phyloP scores from a whole-genome alignment of 2,329 filamentous ascomycete genomes.

The Penicillium sclerotiorum region DNA sequence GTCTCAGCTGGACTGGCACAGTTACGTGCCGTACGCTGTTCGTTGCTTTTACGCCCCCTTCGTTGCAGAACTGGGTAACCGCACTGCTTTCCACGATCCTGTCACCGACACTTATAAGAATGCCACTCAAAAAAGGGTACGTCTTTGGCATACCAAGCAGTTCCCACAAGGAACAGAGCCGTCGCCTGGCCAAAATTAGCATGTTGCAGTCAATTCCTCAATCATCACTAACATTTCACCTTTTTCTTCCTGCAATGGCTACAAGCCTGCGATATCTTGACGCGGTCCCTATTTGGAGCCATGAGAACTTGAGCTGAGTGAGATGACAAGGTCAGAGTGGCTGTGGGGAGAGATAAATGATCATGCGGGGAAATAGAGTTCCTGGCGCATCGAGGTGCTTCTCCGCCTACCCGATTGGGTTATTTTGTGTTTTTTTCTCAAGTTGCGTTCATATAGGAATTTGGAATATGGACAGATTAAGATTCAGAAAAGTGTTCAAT shows the following conservation, averaged over 20 bases:
- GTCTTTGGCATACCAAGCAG: constrained; percentile 1
- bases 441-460: no score
- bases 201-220: neutral
- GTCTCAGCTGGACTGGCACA: neutral
- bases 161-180: constrained; percentile 2
- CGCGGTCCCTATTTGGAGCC: constrained; percentile 1
- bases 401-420: no score
- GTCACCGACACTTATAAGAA: neutral
- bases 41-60: constrained; percentile 2
- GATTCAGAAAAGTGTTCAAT: no score
- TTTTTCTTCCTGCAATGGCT: constrained; percentile 4
- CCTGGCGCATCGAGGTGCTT: neutral
- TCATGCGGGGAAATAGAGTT: constrained; percentile 1
- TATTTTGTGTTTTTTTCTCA: no score
- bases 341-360: constrained; percentile 1
- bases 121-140: neutral
- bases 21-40: neutral
- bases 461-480: no score
- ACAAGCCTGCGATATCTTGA: constrained; percentile 1
- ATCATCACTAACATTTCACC: constrained; percentile 3
- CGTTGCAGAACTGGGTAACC: constrained; percentile 1
- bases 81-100: constrained; percentile 2
- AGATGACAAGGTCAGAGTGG: constrained; percentile 3
- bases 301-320: neutral
- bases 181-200: neutral